phyloP scores from a whole-genome alignment of 441 rosid species.

The Theobroma grandiflorum region DNA sequence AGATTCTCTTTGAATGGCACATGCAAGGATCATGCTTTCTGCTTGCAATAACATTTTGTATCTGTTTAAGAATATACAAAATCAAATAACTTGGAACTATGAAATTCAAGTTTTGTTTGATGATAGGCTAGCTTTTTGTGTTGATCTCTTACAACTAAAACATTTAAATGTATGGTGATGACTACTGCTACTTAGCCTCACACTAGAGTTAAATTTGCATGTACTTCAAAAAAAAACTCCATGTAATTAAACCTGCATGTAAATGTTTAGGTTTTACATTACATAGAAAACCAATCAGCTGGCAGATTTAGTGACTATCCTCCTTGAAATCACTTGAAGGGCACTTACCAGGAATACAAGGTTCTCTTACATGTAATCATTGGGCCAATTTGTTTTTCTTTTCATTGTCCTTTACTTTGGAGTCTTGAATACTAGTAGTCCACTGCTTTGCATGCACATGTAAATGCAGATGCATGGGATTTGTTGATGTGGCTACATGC shows the following conservation, averaged over 20 bases:
- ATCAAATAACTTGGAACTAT: slow-evolving; percentile 1
- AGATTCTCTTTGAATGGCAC: background rate
- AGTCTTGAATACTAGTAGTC: background rate
- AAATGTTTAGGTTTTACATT: background rate
- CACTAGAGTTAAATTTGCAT: background rate
- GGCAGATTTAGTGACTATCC: background rate
- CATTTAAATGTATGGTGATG: background rate
- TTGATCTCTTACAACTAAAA: background rate
- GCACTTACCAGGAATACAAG: slow-evolving; percentile 2
- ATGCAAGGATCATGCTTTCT: background rate
- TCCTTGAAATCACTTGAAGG: background rate
- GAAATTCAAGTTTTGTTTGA: slow-evolving; percentile 14
- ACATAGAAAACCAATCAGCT: background rate
- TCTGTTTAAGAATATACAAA: background rate
- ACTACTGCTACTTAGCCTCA: slow-evolving; percentile 4
- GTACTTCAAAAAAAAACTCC: background rate
- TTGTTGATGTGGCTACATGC: background rate
- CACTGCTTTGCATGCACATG: background rate
- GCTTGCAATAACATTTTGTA: background rate
- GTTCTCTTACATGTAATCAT: background rate
- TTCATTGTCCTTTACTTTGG: background rate
- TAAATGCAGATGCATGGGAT: background rate
- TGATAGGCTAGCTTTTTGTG: background rate
- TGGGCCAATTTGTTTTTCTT: background rate
- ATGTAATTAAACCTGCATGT: background rate